Conservation (phyloP, 148 eudicot genomes). For the Rhododendron simsii region DNA sequence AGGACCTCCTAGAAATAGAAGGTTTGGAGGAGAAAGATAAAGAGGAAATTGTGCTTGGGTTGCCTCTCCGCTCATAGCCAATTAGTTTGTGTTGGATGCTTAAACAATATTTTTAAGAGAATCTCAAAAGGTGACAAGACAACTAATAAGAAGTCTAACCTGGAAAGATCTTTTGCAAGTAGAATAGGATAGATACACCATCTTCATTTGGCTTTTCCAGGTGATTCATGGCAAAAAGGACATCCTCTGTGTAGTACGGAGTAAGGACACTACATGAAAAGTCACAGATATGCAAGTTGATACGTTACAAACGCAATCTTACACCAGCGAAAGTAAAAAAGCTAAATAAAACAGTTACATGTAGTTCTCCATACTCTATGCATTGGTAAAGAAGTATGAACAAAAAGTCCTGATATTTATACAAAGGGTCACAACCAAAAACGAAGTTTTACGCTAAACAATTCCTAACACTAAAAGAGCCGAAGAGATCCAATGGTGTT, state of each 20-base stretch:
- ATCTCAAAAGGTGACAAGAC: not conserved
- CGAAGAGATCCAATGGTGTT: not conserved
- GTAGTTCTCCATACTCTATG: not conserved
- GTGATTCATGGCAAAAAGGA: conserved; percentile 45
- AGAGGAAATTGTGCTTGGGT: not conserved
- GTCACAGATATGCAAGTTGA: not conserved
- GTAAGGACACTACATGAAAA: conserved; percentile 46
- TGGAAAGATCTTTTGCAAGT: conserved; percentile 67
- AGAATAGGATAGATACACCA: conserved; percentile 63
- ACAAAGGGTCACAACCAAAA: not conserved
- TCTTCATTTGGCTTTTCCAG: conserved; percentile 59
- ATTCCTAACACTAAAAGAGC: not conserved
- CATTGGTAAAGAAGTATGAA: not conserved
- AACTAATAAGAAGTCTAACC: conserved; percentile 29
- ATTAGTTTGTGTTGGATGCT: not conserved
- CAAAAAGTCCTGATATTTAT: not conserved
- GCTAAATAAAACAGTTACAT: not conserved
- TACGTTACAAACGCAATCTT: not conserved
- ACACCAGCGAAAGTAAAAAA: not conserved
- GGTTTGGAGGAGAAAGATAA: no score
- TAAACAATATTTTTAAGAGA: not conserved
- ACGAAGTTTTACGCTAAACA: not conserved
- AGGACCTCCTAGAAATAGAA: no score
- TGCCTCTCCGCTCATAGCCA: not conserved
- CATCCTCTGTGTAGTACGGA: conserved; percentile 59